Base-by-base conservation (phyloP, 495 filamentous ascomycete species). In the Aspergillus leporis region DNA sequence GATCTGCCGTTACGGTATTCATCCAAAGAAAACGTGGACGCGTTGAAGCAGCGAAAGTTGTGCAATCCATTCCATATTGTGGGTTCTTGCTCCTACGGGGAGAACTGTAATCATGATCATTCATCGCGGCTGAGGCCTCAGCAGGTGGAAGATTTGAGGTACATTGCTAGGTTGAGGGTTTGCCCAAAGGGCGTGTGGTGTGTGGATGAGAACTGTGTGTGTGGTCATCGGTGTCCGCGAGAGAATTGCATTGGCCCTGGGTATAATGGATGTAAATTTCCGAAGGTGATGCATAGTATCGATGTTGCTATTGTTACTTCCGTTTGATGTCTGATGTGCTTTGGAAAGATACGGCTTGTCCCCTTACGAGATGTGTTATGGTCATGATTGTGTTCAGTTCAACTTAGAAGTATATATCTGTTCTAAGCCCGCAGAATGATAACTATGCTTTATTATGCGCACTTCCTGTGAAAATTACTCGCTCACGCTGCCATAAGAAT, bases 1-100 rank as follows among this genome's bases (percentile, higher is more conserved):
- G 68, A 73, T 48, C 48, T 52, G 0, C 55, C 59, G 0, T 34
- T 68, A 10, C 43, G 61, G 8, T 56, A 32, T 31, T 66, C 64
- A 21, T 56, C 57, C 14, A 61, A 66, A 16, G 61, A 58, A 9
- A 61, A 60, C 2, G 19, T 69, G 46, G 55, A 58, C 4, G 30
- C 30, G 10, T 60, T 73, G 8, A 69, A 66, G 23, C 21, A 31
- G 14, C 41, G 50, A 4, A 70, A 69, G 48, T 55, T 63, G 21
- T 73, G 68, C 58, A 67, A 73, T 52, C 56, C 47, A 36, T 66
- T 56, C 47, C 64, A 73, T 47, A 54, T 73, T 23, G 59, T 65
- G 23, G 66, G 57, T 1, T 50, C 47, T 16, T 73, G 68, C 48
- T 47, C 48, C 1, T 61, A 51, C 18, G 55, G 58, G 28, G 54